phyloP scores from a whole-genome alignment of 495 filamentous ascomycete genomes.

The Aspergillus saccharolyticus region DNA sequence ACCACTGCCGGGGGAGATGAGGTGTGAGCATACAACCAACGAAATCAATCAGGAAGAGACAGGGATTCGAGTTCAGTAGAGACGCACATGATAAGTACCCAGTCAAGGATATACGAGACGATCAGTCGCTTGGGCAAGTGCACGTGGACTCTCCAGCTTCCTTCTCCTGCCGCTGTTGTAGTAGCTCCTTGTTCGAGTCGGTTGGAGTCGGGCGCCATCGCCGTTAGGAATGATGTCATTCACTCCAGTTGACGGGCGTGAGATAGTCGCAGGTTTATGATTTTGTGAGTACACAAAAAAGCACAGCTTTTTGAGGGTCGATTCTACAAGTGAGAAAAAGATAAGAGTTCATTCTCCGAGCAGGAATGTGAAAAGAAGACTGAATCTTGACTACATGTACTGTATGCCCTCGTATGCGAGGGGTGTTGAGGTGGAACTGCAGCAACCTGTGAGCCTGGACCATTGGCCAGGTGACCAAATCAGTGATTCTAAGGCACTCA shows the following conservation, averaged over 20 bases:
- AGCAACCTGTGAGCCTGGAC: neutral
- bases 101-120: conserved; percentile 50
- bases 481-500: neutral
- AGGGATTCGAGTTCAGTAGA: neutral
- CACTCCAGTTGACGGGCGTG: neutral
- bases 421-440: neutral
- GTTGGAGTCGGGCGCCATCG: neutral
- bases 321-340: too few species aligned
- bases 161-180: neutral
- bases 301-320: neutral
- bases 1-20: conserved; percentile 24
- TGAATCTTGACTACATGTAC: too few species aligned
- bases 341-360: too few species aligned
- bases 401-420: neutral
- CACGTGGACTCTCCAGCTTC: neutral
- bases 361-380: too few species aligned
- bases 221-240: neutral
- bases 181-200: neutral
- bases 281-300: too few species aligned
- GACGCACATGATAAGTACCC: conserved; percentile 48
- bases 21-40: neutral
- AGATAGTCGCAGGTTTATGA: too few species aligned
- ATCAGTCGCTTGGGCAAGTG: conserved; percentile 35
- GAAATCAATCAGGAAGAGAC: neutral
- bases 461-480: neutral